Evolutionary conservation across 2,329 filamentous ascomycete genomes (phyloP).

Genomic region (Aureobasidium sp.): DNA sequence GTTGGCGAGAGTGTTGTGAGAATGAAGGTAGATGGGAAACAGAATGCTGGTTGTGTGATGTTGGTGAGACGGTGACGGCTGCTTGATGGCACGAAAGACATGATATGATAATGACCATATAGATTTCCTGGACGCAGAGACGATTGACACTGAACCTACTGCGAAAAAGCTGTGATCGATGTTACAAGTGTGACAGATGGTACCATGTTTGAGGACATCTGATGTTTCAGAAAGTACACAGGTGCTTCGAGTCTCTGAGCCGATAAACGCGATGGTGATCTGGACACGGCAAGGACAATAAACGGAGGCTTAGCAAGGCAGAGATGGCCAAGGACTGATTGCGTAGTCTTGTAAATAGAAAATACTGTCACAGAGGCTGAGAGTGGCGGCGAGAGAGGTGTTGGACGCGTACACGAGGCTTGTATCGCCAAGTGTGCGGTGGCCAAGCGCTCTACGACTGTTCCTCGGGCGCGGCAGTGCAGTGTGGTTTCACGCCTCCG

Average conservation of each 20-base stretch:
- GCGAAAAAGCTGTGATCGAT: no score
- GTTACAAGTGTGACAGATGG: neutral
- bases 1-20: slow-evolving; percentile 38
- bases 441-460: neutral
- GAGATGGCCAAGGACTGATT: neutral
- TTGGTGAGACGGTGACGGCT: slow-evolving; percentile 37
- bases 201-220: neutral
- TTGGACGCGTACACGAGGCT: neutral
- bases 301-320: neutral
- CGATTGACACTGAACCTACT: no score
- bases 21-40: slow-evolving; percentile 27
- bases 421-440: neutral
- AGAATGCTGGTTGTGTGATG: slow-evolving; percentile 32
- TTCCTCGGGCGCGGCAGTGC: neutral
- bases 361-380: neutral
- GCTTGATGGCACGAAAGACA: neutral
- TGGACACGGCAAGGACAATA: neutral
- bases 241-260: no score
- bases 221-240: no score
- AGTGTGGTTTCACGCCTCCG: neutral
- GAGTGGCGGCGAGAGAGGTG: neutral
- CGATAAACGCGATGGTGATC: no score
- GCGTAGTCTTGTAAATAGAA: slow-evolving; percentile 2
- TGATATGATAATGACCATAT: neutral
- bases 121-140: neutral